Conservation (phyloP, 768 basidiomycete genomes). For the Butyriboletus loyo region DNA sequence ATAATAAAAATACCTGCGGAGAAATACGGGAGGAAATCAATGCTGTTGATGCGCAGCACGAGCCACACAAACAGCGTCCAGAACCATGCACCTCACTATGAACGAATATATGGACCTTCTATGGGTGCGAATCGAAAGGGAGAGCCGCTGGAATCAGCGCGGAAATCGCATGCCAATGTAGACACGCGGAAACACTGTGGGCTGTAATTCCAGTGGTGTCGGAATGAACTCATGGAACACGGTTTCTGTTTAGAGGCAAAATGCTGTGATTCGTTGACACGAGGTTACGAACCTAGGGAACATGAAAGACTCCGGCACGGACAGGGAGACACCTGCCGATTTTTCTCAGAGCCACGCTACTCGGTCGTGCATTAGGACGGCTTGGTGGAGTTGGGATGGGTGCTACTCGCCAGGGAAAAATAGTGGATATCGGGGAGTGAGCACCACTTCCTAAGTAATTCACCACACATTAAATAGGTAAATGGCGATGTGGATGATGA, state of each 20-base stretch:
- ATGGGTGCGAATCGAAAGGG: background rate
- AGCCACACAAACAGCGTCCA: background rate
- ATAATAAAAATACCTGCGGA: slow-evolving; percentile 8
- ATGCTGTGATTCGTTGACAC: slow-evolving; percentile 22
- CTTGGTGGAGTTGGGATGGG: background rate
- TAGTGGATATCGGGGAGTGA: background rate
- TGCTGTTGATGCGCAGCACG: background rate
- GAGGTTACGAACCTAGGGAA: slow-evolving; percentile 13
- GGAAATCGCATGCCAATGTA: slow-evolving; percentile 16
- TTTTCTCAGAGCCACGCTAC: background rate
- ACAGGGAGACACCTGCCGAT: background rate
- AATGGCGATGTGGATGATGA: background rate
- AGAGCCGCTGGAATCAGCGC: slow-evolving; percentile 6
- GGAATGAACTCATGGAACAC: slow-evolving; percentile 11
- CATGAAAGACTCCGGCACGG: background rate
- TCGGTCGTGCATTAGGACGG: background rate
- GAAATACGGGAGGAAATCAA: slow-evolving; percentile 1
- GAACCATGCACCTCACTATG: background rate
- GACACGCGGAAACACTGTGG: slow-evolving; percentile 23
- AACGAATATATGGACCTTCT: background rate
- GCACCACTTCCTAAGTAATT: too few species aligned
- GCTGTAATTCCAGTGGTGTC: slow-evolving; percentile 13
- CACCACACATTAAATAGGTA: slow-evolving; percentile 9
- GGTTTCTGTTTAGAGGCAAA: slow-evolving; percentile 12
- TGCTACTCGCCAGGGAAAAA: background rate